Conservation (phyloP, 2,329 filamentous ascomycete genomes). For the Pseudogymnoascus sp. region DNA sequence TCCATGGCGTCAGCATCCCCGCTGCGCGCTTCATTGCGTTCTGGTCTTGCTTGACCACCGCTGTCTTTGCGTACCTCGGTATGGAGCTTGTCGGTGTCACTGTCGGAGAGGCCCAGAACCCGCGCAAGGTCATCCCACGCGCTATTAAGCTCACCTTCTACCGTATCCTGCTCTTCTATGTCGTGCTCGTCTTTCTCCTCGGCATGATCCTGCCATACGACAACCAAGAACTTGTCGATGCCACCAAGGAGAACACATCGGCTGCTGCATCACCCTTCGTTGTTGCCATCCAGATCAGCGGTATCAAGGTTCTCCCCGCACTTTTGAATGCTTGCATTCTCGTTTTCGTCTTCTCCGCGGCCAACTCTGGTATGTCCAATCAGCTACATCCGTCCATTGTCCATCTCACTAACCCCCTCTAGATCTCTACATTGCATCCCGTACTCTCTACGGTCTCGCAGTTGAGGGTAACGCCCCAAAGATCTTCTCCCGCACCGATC, state of each 20-base stretch:
- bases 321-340: slow-evolving; percentile 63
- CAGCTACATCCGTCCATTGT: background rate
- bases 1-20: slow-evolving; percentile 34
- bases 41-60: slow-evolving; percentile 43
- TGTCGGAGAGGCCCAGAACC: slow-evolving; percentile 57
- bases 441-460: slow-evolving; percentile 62
- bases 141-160: slow-evolving; percentile 54
- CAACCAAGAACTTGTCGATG: slow-evolving; percentile 48
- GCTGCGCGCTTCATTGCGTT: slow-evolving; percentile 47
- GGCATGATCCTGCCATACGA: slow-evolving; percentile 58
- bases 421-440: slow-evolving; percentile 57
- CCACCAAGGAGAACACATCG: slow-evolving; percentile 22
- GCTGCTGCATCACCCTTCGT: slow-evolving; percentile 45
- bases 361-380: slow-evolving; percentile 38
- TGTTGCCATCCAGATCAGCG: slow-evolving; percentile 55
- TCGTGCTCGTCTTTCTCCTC: slow-evolving; percentile 52
- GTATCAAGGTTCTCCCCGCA: slow-evolving; percentile 55
- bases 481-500: slow-evolving; percentile 49
- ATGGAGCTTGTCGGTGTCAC: slow-evolving; percentile 57
- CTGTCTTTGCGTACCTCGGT: slow-evolving; percentile 54
- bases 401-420: background rate
- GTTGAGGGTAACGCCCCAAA: slow-evolving; percentile 58
- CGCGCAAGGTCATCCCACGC: slow-evolving; percentile 58
- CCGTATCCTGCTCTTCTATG: slow-evolving; percentile 57
- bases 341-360: slow-evolving; percentile 57